Evolutionary conservation across 2,329 filamentous ascomycete species (phyloP).

Genomic region (Beauveria pseudobassiana): DNA sequence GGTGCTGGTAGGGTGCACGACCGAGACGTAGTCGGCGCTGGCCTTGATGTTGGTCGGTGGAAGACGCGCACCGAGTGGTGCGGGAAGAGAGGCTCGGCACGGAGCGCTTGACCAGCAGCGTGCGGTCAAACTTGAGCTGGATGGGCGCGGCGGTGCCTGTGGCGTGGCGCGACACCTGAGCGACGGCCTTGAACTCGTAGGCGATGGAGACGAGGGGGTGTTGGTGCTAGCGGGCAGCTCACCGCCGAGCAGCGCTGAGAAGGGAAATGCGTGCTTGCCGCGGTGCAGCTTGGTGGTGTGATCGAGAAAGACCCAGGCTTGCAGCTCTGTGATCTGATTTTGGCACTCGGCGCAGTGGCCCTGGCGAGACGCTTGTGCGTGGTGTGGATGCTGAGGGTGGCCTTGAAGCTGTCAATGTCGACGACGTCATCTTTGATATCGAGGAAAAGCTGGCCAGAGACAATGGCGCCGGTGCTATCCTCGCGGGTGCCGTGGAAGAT

Average conservation of each 20-base stretch:
- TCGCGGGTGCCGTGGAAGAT: constrained; percentile 72
- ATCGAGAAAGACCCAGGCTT: constrained; percentile 70
- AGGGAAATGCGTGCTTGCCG: constrained; percentile 71
- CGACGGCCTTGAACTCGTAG: constrained; percentile 69
- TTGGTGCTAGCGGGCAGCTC: constrained; percentile 79
- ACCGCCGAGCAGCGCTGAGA: constrained; percentile 79
- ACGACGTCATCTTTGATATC: constrained; percentile 59
- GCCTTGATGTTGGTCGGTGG: constrained; percentile 88
- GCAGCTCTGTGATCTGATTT: constrained; percentile 63
- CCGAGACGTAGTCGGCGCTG: constrained; percentile 70
- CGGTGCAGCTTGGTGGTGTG: constrained; percentile 42
- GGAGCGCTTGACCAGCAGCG: constrained; percentile 69
- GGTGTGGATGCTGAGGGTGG: constrained; percentile 62
- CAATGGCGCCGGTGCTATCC: constrained; percentile 72
- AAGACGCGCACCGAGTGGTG: constrained; percentile 92
- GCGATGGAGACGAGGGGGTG: constrained; percentile 63
- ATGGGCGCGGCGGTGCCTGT: constrained; percentile 21
- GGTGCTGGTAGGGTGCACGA: constrained; percentile 78
- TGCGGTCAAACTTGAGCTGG: constrained; percentile 55
- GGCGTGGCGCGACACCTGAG: constrained; percentile 43
- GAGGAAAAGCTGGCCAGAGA: constrained; percentile 76
- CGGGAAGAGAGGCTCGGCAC: constrained; percentile 66
- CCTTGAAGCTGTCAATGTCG: constrained; percentile 64
- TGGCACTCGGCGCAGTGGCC: constrained; percentile 72
- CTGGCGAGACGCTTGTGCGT: constrained; percentile 73